A percentile compares a stretch with the other conserved stretches of the same genome.
Evolutionary conservation across 169 alveolate genomes (phyloP).

Genomic region (Cryptosporidium andersoni): DNA sequence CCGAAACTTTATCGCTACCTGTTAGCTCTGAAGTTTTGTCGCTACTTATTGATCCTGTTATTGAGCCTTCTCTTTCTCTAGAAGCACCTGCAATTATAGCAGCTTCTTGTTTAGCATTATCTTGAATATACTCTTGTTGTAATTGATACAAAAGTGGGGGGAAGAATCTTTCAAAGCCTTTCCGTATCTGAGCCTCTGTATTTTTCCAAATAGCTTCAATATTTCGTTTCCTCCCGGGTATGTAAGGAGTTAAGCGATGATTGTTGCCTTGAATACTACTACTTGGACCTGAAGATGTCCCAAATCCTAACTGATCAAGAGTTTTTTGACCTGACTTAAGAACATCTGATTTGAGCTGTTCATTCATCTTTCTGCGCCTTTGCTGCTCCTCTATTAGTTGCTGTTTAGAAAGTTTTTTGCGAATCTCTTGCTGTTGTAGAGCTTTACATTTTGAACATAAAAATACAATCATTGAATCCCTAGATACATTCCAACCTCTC

Average conservation of each 20-base stretch:
- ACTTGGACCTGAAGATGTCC: no score
- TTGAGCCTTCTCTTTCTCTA: no score
- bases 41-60: not conserved
- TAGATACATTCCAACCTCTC: constrained; percentile 86
- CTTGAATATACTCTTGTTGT: constrained; percentile 62
- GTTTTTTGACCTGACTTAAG: constrained; percentile 62
- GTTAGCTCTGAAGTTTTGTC: not conserved
- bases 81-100: constrained; percentile 64
- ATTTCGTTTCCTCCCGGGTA: constrained; percentile 63
- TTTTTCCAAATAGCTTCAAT: constrained; percentile 69
- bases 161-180: constrained; percentile 50
- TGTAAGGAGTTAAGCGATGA: constrained; percentile 9
- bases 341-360: constrained; percentile 68
- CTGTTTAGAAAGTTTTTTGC: constrained; percentile 85
- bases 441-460: constrained; percentile 90
- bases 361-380: constrained; percentile 62
- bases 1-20: not conserved
- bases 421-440: constrained; percentile 85
- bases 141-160: constrained; percentile 48
- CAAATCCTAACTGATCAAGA: constrained; percentile 4
- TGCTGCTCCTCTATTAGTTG: constrained; percentile 75
- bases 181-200: constrained; percentile 45
- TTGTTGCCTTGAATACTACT: constrained; percentile 7
- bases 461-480: constrained; percentile 86
- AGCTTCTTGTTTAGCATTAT: constrained; percentile 64